Conservation (phyloP, 2,329 filamentous ascomycete genomes). For the Fusarium sp. region DNA sequence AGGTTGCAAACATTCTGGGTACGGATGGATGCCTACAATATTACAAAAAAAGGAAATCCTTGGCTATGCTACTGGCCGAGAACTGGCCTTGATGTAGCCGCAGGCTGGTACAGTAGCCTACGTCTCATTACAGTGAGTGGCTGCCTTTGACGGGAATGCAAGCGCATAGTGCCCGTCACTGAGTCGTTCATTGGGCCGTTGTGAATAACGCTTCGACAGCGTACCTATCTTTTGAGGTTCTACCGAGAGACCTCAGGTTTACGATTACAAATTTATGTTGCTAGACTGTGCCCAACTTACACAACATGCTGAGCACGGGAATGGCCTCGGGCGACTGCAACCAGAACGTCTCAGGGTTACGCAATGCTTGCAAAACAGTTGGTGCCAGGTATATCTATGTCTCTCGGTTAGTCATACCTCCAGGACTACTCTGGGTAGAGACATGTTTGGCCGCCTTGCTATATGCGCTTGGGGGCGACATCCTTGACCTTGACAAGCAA, state of each 20-base stretch:
- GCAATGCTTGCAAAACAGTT: constrained; percentile 6
- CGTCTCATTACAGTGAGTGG: neutral
- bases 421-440: neutral
- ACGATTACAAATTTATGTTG: constrained; percentile 18
- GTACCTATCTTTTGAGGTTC: constrained; percentile 17
- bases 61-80: constrained; percentile 12
- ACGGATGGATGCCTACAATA: constrained; percentile 5
- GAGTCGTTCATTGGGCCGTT: constrained; percentile 2
- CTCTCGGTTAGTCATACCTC: constrained; percentile 15
- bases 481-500: constrained; percentile 3
- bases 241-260: constrained; percentile 11
- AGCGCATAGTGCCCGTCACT: constrained; percentile 9
- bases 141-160: constrained; percentile 14
- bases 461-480: constrained; percentile 1
- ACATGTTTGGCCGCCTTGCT: constrained; percentile 18
- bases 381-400: constrained; percentile 1
- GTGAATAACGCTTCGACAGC: constrained; percentile 6
- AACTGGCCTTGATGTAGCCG: constrained; percentile 14
- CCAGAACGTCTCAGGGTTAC: neutral
- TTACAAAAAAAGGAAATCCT: constrained; percentile 11
- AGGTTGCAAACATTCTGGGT: neutral
- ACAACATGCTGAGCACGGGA: constrained; percentile 16
- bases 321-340: neutral
- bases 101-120: neutral
- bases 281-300: constrained; percentile 11